Evolutionary conservation across 1,284 basidiomycete species (phyloP), one percentile per base, ranked within the genome.

Genomic region (Ustilago esculenta): DNA sequence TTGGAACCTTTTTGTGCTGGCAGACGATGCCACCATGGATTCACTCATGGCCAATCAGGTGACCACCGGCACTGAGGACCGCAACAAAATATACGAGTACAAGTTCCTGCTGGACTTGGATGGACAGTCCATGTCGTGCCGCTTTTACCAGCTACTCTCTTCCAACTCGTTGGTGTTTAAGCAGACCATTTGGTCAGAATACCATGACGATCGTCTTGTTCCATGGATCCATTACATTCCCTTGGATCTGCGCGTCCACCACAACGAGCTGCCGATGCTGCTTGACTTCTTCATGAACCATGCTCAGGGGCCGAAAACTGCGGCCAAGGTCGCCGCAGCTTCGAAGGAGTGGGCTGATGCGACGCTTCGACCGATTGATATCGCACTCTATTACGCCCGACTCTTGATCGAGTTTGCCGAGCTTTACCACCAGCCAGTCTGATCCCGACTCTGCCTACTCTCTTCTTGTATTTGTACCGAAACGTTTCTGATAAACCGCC

Each of bases 181-280:
- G 53, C 57, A 61, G 39, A 68, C 58, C 27, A 46, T 68, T 37
- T 61, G 65, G 65, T 68, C 65, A 30, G 58, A 68, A 29, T 61
- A 48, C 34, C 65, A 61, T 24, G 65, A 68, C 30, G 65, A 68
- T 12, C 58, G 54, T 14, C 53, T 68, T 2, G 29, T 61, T 1
- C 64, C 64, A 4, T 67, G 64, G 64, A 60, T 67, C 27, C 64
- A 67, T 37, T 67, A 61, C 24, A 53, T 61, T 8, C 65, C 65
- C 3, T 17, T 57, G 36, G 65, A 61, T 27, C 29, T 68, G 21
- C 51, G 41, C 10, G 32, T 61, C 12, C 37, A 68, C 34, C 50
- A 53, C 46, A 49, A 68, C 46, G 43, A 68, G 42, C 45, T 68
- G 33, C 58, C 58, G 0, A 44, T 57, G 46, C 20, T 61, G 40